Conservation (phyloP, 1,139 yeast genomes). For the Candida buenavistaensis region DNA sequence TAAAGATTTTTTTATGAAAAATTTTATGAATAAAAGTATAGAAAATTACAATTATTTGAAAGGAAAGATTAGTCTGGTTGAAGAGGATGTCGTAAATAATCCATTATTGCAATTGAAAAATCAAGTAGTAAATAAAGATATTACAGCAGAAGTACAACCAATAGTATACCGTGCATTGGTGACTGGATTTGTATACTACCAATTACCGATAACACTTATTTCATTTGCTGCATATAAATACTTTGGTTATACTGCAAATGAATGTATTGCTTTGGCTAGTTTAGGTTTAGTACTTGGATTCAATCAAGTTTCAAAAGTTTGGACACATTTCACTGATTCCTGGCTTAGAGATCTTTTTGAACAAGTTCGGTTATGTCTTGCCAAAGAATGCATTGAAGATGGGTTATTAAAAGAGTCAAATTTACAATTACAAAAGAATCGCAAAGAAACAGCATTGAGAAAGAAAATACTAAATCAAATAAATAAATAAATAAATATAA, state of each 20-base stretch:
- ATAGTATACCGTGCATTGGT: constrained; percentile 32
- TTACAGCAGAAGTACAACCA: constrained; percentile 40
- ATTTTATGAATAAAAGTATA: constrained; percentile 42
- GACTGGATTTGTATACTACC: constrained; percentile 37
- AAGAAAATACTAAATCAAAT: constrained; percentile 20
- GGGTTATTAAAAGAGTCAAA: constrained; percentile 39
- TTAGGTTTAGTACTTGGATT: constrained; percentile 49
- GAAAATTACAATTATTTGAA: constrained; percentile 38
- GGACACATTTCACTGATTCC: constrained; percentile 30
- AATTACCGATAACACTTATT: constrained; percentile 38
- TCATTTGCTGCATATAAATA: constrained; percentile 33
- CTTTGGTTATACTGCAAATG: constrained; percentile 36
- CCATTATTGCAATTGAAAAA: constrained; percentile 36
- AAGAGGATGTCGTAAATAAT: constrained; percentile 17
- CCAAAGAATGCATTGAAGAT: constrained; percentile 38
- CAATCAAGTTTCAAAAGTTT: constrained; percentile 40
- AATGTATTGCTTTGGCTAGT: constrained; percentile 34
- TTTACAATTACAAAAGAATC: constrained; percentile 22
- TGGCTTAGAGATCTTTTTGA: constrained; percentile 38
- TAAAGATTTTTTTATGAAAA: constrained; percentile 36
- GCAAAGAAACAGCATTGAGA: constrained; percentile 18
- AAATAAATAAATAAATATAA: constrained; percentile 11
- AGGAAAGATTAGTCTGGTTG: constrained; percentile 35
- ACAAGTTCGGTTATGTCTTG: constrained; percentile 35
- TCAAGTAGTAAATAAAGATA: constrained; percentile 26